Conservation (phyloP, 768 basidiomycete species). For the Boletus rubroflammeus region DNA sequence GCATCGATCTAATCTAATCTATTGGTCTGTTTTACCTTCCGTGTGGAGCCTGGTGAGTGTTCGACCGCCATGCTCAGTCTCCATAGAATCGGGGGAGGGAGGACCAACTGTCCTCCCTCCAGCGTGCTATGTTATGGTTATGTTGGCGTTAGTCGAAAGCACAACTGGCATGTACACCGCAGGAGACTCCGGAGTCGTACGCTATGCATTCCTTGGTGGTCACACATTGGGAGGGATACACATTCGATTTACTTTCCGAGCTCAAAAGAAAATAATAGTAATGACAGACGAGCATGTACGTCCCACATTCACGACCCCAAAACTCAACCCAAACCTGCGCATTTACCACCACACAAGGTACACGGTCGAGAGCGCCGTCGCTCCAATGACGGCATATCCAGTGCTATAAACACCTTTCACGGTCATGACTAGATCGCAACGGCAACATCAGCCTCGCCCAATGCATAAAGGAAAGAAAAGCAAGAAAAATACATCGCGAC, state of each 20-base stretch:
- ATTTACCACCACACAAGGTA: constrained; percentile 43
- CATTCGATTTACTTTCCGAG: not conserved
- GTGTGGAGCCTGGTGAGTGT: not conserved
- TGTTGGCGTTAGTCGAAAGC: no score
- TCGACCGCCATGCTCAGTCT: not conserved
- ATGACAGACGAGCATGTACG: not conserved
- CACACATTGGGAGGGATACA: not conserved
- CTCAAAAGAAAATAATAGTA: not conserved
- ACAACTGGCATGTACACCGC: no score
- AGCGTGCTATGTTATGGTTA: no score
- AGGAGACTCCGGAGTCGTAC: no score
- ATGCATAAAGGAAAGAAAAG: not conserved
- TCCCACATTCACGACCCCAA: constrained; percentile 3
- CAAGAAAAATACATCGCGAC: not conserved
- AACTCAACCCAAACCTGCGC: constrained; percentile 37
- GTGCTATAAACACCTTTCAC: constrained; percentile 77
- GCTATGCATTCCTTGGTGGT: no score
- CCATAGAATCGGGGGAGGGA: not conserved
- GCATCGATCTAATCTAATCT: not conserved
- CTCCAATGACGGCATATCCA: constrained; percentile 82
- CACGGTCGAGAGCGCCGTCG: constrained; percentile 70
- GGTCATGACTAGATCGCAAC: constrained; percentile 54
- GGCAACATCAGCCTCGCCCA: not conserved
- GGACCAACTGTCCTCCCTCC: no score
- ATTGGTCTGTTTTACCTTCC: not conserved